phyloP scores from a whole-genome alignment of 805 yeast species.

The Yarrowia sp. region DNA sequence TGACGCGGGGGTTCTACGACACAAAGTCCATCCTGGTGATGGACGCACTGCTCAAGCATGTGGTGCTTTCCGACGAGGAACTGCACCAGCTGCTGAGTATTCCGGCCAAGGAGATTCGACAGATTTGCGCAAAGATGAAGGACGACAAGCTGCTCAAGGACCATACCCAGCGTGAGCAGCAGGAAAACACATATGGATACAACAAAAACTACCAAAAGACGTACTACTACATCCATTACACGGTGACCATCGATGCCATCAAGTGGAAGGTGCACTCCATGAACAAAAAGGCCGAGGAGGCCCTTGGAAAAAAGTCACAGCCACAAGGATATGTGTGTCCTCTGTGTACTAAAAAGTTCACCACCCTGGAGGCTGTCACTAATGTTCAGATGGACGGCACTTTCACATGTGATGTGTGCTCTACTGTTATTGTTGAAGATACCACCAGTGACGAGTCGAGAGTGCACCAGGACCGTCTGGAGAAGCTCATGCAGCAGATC shows the following conservation, averaged over 20 bases:
- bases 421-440: conserved; percentile 75
- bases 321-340: conserved; percentile 95
- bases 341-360: conserved; percentile 72
- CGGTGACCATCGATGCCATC: conserved; percentile 92
- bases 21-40: conserved; percentile 77
- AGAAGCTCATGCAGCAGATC: conserved; percentile 80
- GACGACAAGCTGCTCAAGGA: conserved; percentile 78
- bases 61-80: conserved; percentile 91
- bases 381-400: conserved; percentile 74
- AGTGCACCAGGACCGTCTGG: conserved; percentile 75
- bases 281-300: conserved; percentile 74
- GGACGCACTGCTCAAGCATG: conserved; percentile 84
- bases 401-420: conserved; percentile 83
- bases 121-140: conserved; percentile 72
- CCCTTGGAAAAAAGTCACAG: conserved; percentile 76
- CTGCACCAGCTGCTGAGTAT: conserved; percentile 75
- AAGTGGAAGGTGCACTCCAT: conserved; percentile 94
- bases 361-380: conserved; percentile 85
- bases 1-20: conserved; percentile 82
- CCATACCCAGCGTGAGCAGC: conserved; percentile 41
- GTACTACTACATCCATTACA: conserved; percentile 81
- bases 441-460: conserved; percentile 81
- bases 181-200: conserved; percentile 25
- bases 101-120: conserved; percentile 80
- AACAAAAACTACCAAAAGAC: conserved; percentile 50